Base-by-base conservation (phyloP, 352 stramenopile genomes). In the Pythium phragmiticola region DNA sequence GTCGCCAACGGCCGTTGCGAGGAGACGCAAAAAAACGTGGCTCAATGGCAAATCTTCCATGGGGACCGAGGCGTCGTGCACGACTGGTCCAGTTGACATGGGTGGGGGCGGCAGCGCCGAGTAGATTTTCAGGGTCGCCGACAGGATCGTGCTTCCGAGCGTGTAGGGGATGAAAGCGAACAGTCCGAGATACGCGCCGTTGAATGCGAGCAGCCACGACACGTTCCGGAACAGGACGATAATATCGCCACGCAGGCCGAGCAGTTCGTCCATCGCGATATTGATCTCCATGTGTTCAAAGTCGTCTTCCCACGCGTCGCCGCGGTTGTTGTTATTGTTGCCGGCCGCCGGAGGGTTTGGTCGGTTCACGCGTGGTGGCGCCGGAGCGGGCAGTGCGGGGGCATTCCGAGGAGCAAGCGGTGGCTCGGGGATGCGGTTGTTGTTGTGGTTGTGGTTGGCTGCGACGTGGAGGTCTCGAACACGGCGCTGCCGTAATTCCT, bases 131-230 rank as follows among this genome's bases (percentile, higher is more conserved):
- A 67, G 69, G n/a, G 81, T 72, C 41, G 81, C 84, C 49, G 84
- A 91, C 12, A 94, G 55, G 30, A 98, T 80, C 12, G 88, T 97
- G 49, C 89, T 96, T 41, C 97, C 97, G 8, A 99, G 74, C 6
- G 88, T 96, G 65, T 96, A 98, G 46, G 97, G 97, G 26, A 98
- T 91, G 69, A 99, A 99, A 6, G 90, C 90, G 57, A 99, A 99
- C 54, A 99, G 76, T 7, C 94, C 96, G 3, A 99, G 77, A 70
- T 99, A 99, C 1, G 96, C 90, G 14, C 95, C 97, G 69, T 99
- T 98, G 76, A 99, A 99, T 12, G 96, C 93, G 36, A 99, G 61
- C 4, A 99, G 75, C 95, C 96, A 99, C 51, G 97, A 92, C 5
- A 99, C 83, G 66, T 99, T 99, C 23, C 96, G 89, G 62, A 99